Evolutionary conservation across 225 moss, liverwort and hornwort genomes (phyloP).

Genomic region (Polytrichum formosum): DNA sequence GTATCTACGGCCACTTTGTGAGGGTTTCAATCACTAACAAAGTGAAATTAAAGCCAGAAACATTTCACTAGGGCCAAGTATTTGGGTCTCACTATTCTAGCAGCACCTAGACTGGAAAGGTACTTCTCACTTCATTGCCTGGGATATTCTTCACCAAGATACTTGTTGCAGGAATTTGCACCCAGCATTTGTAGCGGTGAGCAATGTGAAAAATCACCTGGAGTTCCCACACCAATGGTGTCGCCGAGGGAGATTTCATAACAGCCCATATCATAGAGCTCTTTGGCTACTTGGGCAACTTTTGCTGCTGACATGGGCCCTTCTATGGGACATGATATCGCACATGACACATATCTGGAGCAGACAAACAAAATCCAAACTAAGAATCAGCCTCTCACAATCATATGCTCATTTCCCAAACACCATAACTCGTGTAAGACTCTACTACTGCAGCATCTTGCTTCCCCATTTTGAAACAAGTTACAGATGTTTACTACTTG

Average conservation of each 20-base stretch:
- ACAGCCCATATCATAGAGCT: constrained; percentile 87
- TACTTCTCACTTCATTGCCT: too few species aligned
- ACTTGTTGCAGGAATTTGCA: background rate
- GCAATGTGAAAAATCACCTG: constrained; percentile 38
- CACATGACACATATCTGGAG: constrained; percentile 77
- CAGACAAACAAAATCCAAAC: background rate
- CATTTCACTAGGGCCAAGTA: too few species aligned
- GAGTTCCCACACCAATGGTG: constrained; percentile 94
- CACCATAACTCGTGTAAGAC: too few species aligned
- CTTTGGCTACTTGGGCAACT: constrained; percentile 81
- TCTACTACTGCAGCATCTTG: too few species aligned
- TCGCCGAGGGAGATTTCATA: constrained; percentile 96
- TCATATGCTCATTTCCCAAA: background rate
- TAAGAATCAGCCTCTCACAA: background rate
- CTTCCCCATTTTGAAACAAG: background rate
- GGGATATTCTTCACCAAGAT: background rate
- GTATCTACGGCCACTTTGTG: too few species aligned
- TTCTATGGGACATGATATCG: constrained; percentile 88
- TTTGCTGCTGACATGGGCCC: constrained; percentile 65
- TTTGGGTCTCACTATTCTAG: background rate
- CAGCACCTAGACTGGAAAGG: too few species aligned
- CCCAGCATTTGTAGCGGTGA: background rate
- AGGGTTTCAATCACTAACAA: too few species aligned
- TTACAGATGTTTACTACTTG: background rate
- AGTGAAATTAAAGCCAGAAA: too few species aligned